Evolutionary conservation across 306 rosid species (phyloP).

Genomic region (Bauhinia variegata): DNA sequence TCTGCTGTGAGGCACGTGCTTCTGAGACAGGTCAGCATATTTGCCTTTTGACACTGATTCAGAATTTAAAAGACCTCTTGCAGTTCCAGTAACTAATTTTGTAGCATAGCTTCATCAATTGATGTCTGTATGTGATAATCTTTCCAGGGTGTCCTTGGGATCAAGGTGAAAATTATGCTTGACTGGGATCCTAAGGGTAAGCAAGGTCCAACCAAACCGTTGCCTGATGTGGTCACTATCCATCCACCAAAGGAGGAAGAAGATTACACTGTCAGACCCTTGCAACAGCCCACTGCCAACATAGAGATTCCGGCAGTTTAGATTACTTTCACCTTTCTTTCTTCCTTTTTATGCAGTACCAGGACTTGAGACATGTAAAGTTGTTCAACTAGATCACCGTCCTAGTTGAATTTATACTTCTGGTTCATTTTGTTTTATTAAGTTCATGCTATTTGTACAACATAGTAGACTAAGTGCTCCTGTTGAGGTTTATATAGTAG

Average conservation of each 20-base stretch:
- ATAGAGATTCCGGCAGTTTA: slow-evolving; percentile 37
- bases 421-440: not conserved
- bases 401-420: not conserved
- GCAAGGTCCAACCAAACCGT: slow-evolving; percentile 51
- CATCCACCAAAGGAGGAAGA: slow-evolving; percentile 50
- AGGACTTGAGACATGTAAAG: not conserved
- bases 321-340: not conserved
- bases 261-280: slow-evolving; percentile 27
- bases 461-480: not conserved
- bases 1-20: slow-evolving; percentile 57
- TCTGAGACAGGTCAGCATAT: slow-evolving; percentile 52
- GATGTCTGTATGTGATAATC: not conserved
- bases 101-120: not conserved
- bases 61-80: no score
- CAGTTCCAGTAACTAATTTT: not conserved
- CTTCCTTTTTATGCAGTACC: not conserved
- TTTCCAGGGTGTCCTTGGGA: slow-evolving; percentile 52
- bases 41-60: not conserved
- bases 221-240: slow-evolving; percentile 55
- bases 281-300: slow-evolving; percentile 17
- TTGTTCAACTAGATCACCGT: not conserved
- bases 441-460: not conserved
- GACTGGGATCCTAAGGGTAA: slow-evolving; percentile 64
- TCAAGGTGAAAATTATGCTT: slow-evolving; percentile 58
- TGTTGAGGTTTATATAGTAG: not conserved